Conservation (phyloP, 768 basidiomycete genomes). For the Rhodotorula toruloides region DNA sequence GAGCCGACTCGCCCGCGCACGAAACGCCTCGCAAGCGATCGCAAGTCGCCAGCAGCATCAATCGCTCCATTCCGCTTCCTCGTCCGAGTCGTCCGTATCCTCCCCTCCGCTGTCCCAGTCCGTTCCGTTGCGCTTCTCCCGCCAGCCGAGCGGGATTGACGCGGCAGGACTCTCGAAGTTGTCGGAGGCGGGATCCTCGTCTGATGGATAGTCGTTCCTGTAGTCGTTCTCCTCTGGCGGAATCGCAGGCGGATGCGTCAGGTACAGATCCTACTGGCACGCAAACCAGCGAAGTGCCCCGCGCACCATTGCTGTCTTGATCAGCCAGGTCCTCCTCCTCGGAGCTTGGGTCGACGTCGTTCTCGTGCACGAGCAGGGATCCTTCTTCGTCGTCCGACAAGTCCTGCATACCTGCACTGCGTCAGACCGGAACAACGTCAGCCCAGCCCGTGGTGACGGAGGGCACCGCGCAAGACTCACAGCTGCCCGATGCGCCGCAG, state of each 20-base stretch:
- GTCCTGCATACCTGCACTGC: constrained; percentile 22
- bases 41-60: no score
- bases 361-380: constrained; percentile 21
- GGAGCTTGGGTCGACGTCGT: not conserved
- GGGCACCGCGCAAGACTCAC: constrained; percentile 18
- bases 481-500: constrained; percentile 37
- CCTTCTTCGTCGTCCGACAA: not conserved
- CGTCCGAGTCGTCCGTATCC: not conserved
- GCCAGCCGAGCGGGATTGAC: no score
- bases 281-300: not conserved
- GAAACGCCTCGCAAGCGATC: no score
- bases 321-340: constrained; percentile 39
- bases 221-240: constrained; percentile 41
- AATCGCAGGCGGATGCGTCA: not conserved
- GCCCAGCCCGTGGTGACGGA: not conserved
- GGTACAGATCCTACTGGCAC: no score
- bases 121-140: no score
- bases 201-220: constrained; percentile 41
- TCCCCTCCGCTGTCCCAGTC: not conserved
- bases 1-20: no score
- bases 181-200: constrained; percentile 21
- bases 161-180: no score
- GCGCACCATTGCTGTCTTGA: constrained; percentile 37
- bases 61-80: no score
- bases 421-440: no score